A percentile compares a stretch with the other conserved stretches of the same genome.
Conservation (phyloP, 176 grass and related monocot genomes). For the Poa pratensis region DNA sequence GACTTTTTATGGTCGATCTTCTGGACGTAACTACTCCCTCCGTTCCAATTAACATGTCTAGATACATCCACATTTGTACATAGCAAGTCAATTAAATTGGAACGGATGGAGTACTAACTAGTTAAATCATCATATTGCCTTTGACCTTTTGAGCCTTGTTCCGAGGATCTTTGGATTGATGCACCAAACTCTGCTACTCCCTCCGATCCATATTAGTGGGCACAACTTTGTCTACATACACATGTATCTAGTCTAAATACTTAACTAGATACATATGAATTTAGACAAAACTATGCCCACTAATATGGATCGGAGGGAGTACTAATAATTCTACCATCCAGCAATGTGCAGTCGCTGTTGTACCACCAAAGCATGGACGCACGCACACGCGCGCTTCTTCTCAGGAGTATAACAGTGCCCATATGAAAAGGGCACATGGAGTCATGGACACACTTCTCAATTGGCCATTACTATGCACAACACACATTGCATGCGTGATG, state of each 20-base stretch:
- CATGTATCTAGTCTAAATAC: no score
- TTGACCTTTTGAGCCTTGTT: background rate
- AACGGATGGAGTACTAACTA: background rate
- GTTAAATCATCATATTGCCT: slow-evolving; percentile 1
- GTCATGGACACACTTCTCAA: background rate
- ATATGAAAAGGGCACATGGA: slow-evolving; percentile 22
- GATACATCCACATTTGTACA: no score
- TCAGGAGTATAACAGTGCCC: slow-evolving; percentile 31
- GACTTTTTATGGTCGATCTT: background rate
- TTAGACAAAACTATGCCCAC: no score
- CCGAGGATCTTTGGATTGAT: slow-evolving; percentile 12
- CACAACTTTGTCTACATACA: no score
- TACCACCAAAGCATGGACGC: slow-evolving; percentile 34
- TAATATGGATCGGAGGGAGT: no score
- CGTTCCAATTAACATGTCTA: no score
- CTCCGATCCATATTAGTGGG: no score
- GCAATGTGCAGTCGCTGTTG: slow-evolving; percentile 41
- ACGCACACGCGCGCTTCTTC: slow-evolving; percentile 19
- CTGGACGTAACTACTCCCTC: no score
- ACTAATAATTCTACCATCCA: slow-evolving; percentile 27
- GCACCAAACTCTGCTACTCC: slow-evolving; percentile 31
- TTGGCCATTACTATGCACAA: background rate
- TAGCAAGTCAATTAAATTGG: no score
- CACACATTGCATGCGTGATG: background rate
- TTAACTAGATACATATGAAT: no score